Evolutionary conservation across 495 filamentous ascomycete species (phyloP).

Genomic region (Extremus antarcticus): DNA sequence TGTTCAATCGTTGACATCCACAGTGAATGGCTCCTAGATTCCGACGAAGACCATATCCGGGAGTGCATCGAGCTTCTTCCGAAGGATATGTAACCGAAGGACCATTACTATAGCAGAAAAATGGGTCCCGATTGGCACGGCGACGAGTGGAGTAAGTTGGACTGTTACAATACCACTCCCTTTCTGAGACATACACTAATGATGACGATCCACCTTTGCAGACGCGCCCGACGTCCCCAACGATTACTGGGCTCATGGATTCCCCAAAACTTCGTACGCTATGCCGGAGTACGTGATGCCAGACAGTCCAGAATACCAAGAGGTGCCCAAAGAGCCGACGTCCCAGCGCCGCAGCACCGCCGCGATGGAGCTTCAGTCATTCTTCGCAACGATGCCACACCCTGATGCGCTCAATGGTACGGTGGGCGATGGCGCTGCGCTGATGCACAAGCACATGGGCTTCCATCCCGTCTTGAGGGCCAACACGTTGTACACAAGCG

Average conservation of each 20-base stretch:
- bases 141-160: background rate
- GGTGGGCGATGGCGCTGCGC: background rate
- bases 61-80: background rate
- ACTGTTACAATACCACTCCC: background rate
- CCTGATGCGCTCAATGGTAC: background rate
- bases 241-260: too few species aligned
- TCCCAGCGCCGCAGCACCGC: background rate
- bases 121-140: background rate
- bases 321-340: too few species aligned
- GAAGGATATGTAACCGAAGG: background rate
- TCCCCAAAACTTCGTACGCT: too few species aligned
- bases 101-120: background rate
- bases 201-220: too few species aligned
- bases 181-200: background rate
- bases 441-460: background rate
- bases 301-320: too few species aligned
- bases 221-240: too few species aligned
- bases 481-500: background rate
- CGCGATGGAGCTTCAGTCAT: background rate
- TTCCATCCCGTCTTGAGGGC: background rate
- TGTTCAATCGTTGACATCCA: too few species aligned
- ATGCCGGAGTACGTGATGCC: too few species aligned
- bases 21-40: too few species aligned
- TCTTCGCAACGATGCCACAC: background rate
- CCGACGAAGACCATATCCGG: too few species aligned